Conservation (phyloP, 805 yeast genomes). For the Kuraishia capsulata region DNA sequence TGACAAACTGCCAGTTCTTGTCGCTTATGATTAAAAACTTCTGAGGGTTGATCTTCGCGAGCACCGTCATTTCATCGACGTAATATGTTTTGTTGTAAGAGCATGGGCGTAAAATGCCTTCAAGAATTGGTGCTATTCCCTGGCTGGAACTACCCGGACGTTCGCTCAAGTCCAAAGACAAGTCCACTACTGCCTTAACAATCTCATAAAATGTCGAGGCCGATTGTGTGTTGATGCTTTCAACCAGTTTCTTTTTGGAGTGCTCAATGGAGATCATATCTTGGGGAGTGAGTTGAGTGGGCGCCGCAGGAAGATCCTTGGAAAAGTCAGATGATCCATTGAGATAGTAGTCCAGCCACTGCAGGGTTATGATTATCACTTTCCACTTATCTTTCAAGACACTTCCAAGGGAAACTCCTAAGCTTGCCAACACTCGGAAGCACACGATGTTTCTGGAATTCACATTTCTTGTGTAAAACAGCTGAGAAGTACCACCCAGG, state of each 20-base stretch:
- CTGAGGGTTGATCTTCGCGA: constrained; percentile 40
- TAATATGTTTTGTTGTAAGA: constrained; percentile 48
- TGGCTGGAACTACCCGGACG: constrained; percentile 1
- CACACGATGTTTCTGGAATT: constrained; percentile 66
- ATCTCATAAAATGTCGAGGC: constrained; percentile 39
- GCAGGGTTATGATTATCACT: constrained; percentile 51
- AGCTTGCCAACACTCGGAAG: constrained; percentile 66
- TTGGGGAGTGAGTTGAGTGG: constrained; percentile 29
- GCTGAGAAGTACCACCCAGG: constrained; percentile 9
- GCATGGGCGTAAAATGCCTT: constrained; percentile 25
- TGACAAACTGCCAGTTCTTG: constrained; percentile 37
- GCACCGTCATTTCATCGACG: constrained; percentile 40
- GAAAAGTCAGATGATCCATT: constrained; percentile 44
- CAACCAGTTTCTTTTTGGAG: constrained; percentile 52
- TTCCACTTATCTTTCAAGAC: constrained; percentile 63
- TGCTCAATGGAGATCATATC: constrained; percentile 45
- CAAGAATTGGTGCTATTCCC: constrained; percentile 1
- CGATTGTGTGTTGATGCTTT: constrained; percentile 50
- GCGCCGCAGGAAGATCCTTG: constrained; percentile 32
- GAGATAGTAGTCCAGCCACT: constrained; percentile 70
- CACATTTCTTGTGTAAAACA: constrained; percentile 32
- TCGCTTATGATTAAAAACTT: constrained; percentile 37
- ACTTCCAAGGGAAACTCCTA: constrained; percentile 78
- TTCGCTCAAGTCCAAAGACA: constrained; percentile 24
- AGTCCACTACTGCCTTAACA: constrained; percentile 32